Percentiles rank a stretch among this genome's conserved stretches.
Evolutionary conservation across 2,329 filamentous ascomycete species (phyloP).

Genomic region (Penicillium sp.): DNA sequence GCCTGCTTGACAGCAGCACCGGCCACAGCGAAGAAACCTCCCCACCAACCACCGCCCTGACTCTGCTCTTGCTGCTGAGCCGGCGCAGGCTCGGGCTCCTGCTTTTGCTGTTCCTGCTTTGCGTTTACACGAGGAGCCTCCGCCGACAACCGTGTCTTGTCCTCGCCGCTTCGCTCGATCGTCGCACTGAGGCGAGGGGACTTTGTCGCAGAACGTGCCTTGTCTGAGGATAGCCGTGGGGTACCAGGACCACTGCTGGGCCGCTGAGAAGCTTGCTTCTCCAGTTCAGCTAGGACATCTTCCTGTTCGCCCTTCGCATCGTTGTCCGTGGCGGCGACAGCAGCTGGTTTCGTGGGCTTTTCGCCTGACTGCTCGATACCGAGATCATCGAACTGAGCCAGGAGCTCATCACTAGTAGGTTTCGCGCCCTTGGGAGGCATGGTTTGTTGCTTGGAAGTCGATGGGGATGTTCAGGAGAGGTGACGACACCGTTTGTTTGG

Average conservation of each 20-base stretch:
- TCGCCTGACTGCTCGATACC: conserved; percentile 41
- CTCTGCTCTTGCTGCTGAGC: conserved; percentile 50
- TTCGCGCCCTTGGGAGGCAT: conserved; percentile 45
- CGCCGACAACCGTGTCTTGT: conserved; percentile 72
- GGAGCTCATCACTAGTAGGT: conserved; percentile 54
- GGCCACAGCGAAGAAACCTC: conserved; percentile 80
- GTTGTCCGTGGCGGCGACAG: conserved; percentile 23
- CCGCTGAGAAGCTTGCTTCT: conserved; percentile 73
- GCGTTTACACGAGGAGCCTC: conserved; percentile 76
- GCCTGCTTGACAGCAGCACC: conserved; percentile 78
- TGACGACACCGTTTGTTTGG: conserved; percentile 32
- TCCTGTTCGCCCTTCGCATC: conserved; percentile 54
- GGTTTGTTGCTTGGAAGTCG: conserved; percentile 16
- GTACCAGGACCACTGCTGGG: conserved; percentile 77
- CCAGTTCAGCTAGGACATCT: conserved; percentile 85
- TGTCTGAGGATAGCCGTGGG: conserved; percentile 64
- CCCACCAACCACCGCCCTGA: conserved; percentile 80
- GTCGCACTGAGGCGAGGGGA: conserved; percentile 59
- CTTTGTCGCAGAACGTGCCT: conserved; percentile 55
- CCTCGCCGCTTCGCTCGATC: conserved; percentile 64
- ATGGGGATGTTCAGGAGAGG: conserved; percentile 25
- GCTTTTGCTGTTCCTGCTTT: conserved; percentile 59
- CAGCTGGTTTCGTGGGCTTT: conserved; percentile 35
- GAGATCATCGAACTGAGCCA: conserved; percentile 55
- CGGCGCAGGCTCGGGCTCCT: conserved; percentile 46